Conservation (phyloP, 2,329 filamentous ascomycete species). For the Lecanosticta acicola region DNA sequence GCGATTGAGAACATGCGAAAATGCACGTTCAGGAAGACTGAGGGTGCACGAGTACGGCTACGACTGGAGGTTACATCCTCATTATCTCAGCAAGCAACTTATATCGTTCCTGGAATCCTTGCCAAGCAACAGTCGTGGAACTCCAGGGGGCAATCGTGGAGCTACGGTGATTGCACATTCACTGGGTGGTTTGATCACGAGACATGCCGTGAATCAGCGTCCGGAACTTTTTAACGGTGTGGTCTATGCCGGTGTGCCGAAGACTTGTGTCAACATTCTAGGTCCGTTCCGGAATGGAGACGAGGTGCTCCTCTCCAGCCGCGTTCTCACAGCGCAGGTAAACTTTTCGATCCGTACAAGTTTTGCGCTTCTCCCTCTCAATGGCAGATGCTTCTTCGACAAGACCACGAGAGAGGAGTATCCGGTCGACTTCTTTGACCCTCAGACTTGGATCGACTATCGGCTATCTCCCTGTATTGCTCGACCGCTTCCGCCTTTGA, state of each 20-base stretch:
- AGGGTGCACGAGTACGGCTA: constrained; percentile 88
- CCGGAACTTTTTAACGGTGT: constrained; percentile 84
- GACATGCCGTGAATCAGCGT: constrained; percentile 77
- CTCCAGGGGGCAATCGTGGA: constrained; percentile 53
- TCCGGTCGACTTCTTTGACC: constrained; percentile 75
- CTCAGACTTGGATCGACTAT: constrained; percentile 72
- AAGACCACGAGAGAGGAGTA: constrained; percentile 74
- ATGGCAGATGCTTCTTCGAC: constrained; percentile 83
- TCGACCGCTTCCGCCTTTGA: constrained; percentile 57
- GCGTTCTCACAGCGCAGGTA: constrained; percentile 83
- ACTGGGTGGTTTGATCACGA: constrained; percentile 78
- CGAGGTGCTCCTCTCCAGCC: constrained; percentile 80
- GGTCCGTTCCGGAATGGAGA: constrained; percentile 89
- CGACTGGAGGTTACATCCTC: constrained; percentile 85
- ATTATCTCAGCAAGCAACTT: constrained; percentile 66
- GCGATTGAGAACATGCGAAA: constrained; percentile 66
- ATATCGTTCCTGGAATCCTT: constrained; percentile 66
- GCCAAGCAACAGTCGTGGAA: constrained; percentile 62
- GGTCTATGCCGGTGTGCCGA: constrained; percentile 76
- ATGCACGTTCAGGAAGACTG: constrained; percentile 63
- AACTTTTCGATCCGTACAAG: constrained; percentile 88
- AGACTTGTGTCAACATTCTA: constrained; percentile 84
- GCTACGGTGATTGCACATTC: constrained; percentile 81
- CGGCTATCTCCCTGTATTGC: constrained; percentile 71
- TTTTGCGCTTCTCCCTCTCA: constrained; percentile 77